Base-by-base conservation (phyloP, 495 filamentous ascomycete genomes). In the Physcia stellaris region DNA sequence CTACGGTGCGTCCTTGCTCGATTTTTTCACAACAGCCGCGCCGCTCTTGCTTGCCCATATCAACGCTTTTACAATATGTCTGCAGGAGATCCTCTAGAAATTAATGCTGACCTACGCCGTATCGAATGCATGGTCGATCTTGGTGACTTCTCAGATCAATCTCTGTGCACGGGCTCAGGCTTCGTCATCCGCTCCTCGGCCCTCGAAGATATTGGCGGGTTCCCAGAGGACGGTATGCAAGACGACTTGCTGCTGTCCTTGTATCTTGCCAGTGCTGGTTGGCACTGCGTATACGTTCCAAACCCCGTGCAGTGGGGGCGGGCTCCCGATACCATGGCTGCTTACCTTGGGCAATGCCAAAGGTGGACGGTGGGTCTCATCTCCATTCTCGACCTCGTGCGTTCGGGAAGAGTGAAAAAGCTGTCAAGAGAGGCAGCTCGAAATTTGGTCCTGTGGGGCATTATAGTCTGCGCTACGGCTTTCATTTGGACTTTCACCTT, bases 231-330 rank as follows among this genome's bases (percentile, higher is more conserved):
- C 16, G 66, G 63, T 6, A 58, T 71, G 28, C 61, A 61, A 4
- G 71, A 75, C 42, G 71, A 75, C 37, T 59, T 61, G 41, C 58
- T 58, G 41, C 59, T 63, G 2, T 72, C 69, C 0, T 49, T 61
- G 11, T 50, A 66, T 0, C 43, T 73, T 22, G 52, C 63, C 12
- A 62, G 62, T 0, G 39, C 48, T 7, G 70, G 64, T 0, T 61
- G 63, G 46, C 53, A 54, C 16, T 67, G 57, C 4, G 54, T 65
- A 4, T 66, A 63, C 35, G 52, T 70, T 2, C 60, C 64, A 20
- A 70, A 73, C 34, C 47, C 55, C 11, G 39, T 73, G 11, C 70
- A 75, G 45, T 69, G 55, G 16, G 70, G 70, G 0, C 57, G 61
- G 0, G 66, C 69, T n/a, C 69, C 69, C 1, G 56, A 62, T 11